Evolutionary conservation across 306 rosid genomes (phyloP).

Genomic region (Cucurbita ficifolia): DNA sequence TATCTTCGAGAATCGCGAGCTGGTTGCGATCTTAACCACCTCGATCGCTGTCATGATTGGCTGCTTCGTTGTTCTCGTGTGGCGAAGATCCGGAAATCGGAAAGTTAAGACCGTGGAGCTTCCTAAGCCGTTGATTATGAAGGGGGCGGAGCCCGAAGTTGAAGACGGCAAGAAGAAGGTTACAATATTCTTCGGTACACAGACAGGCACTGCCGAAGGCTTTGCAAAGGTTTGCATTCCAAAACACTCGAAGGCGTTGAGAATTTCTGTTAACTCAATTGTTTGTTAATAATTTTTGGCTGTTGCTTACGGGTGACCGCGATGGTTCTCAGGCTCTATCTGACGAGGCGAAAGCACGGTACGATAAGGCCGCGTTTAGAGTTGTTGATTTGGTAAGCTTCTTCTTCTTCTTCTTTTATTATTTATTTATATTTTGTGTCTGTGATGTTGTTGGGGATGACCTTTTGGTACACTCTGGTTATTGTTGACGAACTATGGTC

Average conservation of each 20-base stretch:
- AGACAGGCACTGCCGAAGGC: constrained; percentile 98
- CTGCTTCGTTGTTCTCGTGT: constrained; percentile 54
- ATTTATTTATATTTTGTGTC: neutral
- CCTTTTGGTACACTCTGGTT: neutral
- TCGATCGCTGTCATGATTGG: constrained; percentile 79
- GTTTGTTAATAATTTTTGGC: neutral
- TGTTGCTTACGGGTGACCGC: neutral
- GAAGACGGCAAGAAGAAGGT: constrained; percentile 81
- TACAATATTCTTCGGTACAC: constrained; percentile 87
- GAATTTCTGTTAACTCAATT: neutral
- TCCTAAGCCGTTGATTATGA: constrained; percentile 31
- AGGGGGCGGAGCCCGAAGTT: constrained; percentile 29
- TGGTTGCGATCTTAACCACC: constrained; percentile 52
- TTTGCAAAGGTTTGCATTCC: constrained; percentile 54
- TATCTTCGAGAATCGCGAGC: constrained; percentile 55
- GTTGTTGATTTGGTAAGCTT: constrained; percentile 69
- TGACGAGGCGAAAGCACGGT: constrained; percentile 81
- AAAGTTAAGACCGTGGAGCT: constrained; percentile 25
- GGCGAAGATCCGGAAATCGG: constrained; percentile 54
- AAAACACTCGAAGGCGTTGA: neutral
- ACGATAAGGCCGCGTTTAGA: constrained; percentile 61
- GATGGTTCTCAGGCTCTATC: constrained; percentile 47
- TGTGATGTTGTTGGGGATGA: neutral
- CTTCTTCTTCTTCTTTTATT: neutral
- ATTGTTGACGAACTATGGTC: neutral